Conservation (phyloP, 2,329 filamentous ascomycete species). For the Pestalotiopsis fici region DNA sequence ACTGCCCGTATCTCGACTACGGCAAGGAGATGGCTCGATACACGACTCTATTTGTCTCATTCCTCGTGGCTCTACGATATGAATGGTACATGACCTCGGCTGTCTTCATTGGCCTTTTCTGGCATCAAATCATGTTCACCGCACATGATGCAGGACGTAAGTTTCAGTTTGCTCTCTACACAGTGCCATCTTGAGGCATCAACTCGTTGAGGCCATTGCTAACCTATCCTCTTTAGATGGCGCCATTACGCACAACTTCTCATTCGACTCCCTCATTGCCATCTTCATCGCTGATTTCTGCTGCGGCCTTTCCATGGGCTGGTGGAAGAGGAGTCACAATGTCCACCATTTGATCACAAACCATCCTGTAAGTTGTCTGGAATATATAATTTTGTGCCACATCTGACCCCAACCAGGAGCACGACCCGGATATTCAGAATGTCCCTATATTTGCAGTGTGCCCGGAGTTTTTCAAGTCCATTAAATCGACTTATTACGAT, state of each 20-base stretch:
- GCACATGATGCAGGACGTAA: slow-evolving; percentile 67
- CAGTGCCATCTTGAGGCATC: neutral
- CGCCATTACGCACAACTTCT: slow-evolving; percentile 62
- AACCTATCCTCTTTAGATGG: no score
- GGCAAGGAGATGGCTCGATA: slow-evolving; percentile 60
- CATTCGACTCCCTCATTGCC: slow-evolving; percentile 59
- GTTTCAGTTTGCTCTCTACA: slow-evolving; percentile 15
- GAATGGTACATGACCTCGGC: slow-evolving; percentile 61
- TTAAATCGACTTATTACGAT: slow-evolving; percentile 68
- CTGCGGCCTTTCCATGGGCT: slow-evolving; percentile 66
- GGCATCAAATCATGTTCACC: slow-evolving; percentile 71
- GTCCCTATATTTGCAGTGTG: slow-evolving; percentile 70
- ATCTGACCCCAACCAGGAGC: slow-evolving; percentile 36
- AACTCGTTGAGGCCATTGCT: neutral
- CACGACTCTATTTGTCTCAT: slow-evolving; percentile 47
- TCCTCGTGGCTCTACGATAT: slow-evolving; percentile 43
- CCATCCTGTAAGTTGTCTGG: slow-evolving; percentile 43
- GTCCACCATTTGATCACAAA: slow-evolving; percentile 70
- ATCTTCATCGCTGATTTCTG: slow-evolving; percentile 66
- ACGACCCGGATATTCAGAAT: slow-evolving; percentile 65
- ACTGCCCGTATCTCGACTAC: slow-evolving; percentile 60
- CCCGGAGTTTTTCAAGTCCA: slow-evolving; percentile 63
- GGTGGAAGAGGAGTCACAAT: slow-evolving; percentile 72
- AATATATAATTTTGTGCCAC: neutral
- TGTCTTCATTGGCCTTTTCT: slow-evolving; percentile 61